Conservation (phyloP, 192 early-diverging fungal species). For the Chytriomyces confervae region DNA sequence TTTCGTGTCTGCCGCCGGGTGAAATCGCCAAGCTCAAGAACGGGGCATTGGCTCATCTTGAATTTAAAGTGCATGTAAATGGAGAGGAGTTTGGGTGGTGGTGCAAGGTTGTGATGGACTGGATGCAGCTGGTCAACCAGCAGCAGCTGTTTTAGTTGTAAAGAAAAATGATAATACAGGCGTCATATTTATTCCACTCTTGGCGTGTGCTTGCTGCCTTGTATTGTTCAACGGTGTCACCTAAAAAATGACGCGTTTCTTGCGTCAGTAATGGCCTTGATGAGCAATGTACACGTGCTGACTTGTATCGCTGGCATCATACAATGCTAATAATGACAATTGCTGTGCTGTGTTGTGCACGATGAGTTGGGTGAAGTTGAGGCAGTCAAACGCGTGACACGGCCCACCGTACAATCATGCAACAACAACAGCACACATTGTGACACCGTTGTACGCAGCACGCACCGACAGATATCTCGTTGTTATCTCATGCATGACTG, state of each 20-base stretch:
- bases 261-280: background rate
- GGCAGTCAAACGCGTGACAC: no score
- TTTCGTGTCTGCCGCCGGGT: background rate
- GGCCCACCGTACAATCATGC: no score
- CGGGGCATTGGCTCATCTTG: conserved; percentile 8
- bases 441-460: no score
- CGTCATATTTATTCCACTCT: background rate
- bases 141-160: background rate
- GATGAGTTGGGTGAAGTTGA: no score
- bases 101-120: conserved; percentile 13
- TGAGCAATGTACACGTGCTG: background rate
- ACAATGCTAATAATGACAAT: background rate
- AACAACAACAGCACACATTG: no score
- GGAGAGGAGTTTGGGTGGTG: conserved; percentile 19
- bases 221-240: background rate
- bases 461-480: no score
- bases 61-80: conserved; percentile 18
- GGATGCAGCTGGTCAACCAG: conserved; percentile 3
- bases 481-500: no score
- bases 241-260: background rate
- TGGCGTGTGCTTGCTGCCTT: no score
- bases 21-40: conserved; percentile 5
- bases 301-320: background rate
- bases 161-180: background rate
- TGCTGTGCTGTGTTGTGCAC: no score